phyloP scores from a whole-genome alignment of 73 alveolate genomes.

The Paramecium caudatum region DNA sequence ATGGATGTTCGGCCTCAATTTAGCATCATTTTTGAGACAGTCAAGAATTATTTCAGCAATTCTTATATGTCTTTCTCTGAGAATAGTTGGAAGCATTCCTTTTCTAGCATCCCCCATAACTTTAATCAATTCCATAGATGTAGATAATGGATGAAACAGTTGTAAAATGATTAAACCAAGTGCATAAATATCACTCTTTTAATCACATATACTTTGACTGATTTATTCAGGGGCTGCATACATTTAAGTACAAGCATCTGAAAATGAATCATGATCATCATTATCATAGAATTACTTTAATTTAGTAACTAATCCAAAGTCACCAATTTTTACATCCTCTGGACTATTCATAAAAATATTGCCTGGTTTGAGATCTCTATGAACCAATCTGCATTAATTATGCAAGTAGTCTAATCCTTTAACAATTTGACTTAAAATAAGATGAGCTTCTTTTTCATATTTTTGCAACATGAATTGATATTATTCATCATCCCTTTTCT shows the following conservation, averaged over 20 bases:
- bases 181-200: slow-evolving; percentile 60
- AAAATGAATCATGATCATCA: neutral
- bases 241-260: slow-evolving; percentile 1
- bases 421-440: slow-evolving; percentile 43
- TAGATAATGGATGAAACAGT: slow-evolving; percentile 24
- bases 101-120: slow-evolving; percentile 62
- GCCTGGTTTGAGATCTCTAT: slow-evolving; percentile 74
- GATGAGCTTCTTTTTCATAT: slow-evolving; percentile 35
- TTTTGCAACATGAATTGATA: neutral
- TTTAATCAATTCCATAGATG: slow-evolving; percentile 41
- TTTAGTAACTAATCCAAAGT: slow-evolving; percentile 66
- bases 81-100: slow-evolving; percentile 38
- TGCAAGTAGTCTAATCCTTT: slow-evolving; percentile 71
- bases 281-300: neutral
- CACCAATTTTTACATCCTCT: slow-evolving; percentile 72
- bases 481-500: neutral
- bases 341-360: slow-evolving; percentile 66
- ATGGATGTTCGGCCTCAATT: neutral
- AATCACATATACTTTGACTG: slow-evolving; percentile 3
- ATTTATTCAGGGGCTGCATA: slow-evolving; percentile 69
- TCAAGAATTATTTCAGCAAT: slow-evolving; percentile 7
- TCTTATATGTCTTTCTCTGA: slow-evolving; percentile 2
- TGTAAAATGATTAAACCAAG: slow-evolving; percentile 59
- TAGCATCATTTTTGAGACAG: slow-evolving; percentile 5
- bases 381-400: slow-evolving; percentile 68